Evolutionary conservation across 2,329 filamentous ascomycete genomes (phyloP).

Genomic region (Aureobasidium mangrovei): DNA sequence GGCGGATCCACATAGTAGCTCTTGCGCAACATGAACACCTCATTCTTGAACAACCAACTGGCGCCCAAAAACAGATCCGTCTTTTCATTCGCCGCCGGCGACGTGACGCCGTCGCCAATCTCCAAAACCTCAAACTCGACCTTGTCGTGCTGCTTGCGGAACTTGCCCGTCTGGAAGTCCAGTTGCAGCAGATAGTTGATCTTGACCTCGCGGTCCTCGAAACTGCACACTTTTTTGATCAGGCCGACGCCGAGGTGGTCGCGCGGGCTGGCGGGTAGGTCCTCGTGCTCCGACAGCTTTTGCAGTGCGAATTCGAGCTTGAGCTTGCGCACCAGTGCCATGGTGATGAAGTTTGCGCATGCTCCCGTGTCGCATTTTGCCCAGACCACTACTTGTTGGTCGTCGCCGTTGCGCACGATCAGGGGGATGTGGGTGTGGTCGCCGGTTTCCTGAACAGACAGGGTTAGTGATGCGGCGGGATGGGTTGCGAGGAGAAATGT

Average conservation of each 20-base stretch:
- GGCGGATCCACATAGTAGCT: slow-evolving; percentile 12
- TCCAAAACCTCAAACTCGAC: slow-evolving; percentile 41
- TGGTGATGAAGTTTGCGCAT: slow-evolving; percentile 19
- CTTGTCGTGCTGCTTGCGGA: slow-evolving; percentile 57
- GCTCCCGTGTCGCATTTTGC: slow-evolving; percentile 21
- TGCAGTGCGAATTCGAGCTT: slow-evolving; percentile 4
- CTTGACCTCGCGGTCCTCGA: slow-evolving; percentile 3
- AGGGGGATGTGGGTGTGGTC: slow-evolving; percentile 19
- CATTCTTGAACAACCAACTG: slow-evolving; percentile 11
- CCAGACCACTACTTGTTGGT: slow-evolving; percentile 17
- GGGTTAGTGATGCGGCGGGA: background rate
- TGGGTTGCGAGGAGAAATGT: slow-evolving; percentile 3
- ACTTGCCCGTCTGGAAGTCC: slow-evolving; percentile 32
- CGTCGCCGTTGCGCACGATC: slow-evolving; percentile 16
- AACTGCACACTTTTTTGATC: slow-evolving; percentile 8
- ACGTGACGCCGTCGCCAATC: slow-evolving; percentile 5
- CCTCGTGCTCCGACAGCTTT: slow-evolving; percentile 3
- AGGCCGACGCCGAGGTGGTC: slow-evolving; percentile 6
- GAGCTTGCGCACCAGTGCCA: slow-evolving; percentile 7
- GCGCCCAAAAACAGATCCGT: slow-evolving; percentile 9
- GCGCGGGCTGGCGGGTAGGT: background rate
- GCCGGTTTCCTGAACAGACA: slow-evolving; percentile 9
- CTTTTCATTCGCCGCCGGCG: slow-evolving; percentile 4
- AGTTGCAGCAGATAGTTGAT: background rate
- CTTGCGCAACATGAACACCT: slow-evolving; percentile 11